Conservation (phyloP, 441 rosid genomes). For the Omphalea diandra region DNA sequence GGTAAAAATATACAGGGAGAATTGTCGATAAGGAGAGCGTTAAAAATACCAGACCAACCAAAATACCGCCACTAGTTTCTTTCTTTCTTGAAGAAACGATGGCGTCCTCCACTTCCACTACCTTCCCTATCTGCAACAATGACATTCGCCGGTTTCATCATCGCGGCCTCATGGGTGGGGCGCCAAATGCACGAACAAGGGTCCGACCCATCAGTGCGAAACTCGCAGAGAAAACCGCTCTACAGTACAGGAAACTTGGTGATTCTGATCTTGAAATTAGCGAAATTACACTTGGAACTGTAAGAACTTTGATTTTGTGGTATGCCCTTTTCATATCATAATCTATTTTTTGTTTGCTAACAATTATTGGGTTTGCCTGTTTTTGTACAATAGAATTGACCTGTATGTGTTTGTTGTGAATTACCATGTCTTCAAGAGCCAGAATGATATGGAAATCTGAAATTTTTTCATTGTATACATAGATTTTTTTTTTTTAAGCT, state of each 20-base stretch:
- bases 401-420: background rate
- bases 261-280: slow-evolving; percentile 67
- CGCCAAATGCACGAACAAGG: slow-evolving; percentile 27
- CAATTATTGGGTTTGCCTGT: background rate
- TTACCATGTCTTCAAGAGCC: background rate
- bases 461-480: background rate
- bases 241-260: slow-evolving; percentile 61
- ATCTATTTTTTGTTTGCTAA: background rate
- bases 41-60: background rate
- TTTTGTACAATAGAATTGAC: background rate
- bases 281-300: slow-evolving; percentile 81
- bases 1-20: background rate
- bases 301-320: slow-evolving; percentile 23
- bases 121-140: slow-evolving; percentile 12
- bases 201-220: slow-evolving; percentile 34
- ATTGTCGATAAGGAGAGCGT: background rate
- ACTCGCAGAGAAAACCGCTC: slow-evolving; percentile 35
- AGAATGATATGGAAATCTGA: background rate
- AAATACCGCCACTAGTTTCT: slow-evolving; percentile 19
- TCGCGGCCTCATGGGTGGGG: slow-evolving; percentile 18
- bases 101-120: slow-evolving; percentile 19
- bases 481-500: background rate
- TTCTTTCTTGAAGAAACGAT: background rate
- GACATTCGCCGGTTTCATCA: background rate
- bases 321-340: background rate